Percentiles rank a stretch among this genome's conserved stretches.
phyloP scores from a whole-genome alignment of 805 yeast species.

The Starmerella cellae region DNA sequence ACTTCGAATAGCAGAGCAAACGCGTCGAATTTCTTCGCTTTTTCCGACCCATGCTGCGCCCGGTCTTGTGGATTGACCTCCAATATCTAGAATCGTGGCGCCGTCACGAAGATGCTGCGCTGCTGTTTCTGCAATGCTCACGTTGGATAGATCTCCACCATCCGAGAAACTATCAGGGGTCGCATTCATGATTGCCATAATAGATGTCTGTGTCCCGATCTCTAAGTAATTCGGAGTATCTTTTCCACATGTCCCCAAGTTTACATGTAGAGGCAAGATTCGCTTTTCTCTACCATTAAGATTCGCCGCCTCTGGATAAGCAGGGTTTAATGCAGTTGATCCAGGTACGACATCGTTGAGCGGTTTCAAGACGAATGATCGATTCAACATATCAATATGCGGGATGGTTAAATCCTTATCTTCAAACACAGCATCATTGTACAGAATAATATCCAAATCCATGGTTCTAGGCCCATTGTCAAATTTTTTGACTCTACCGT shows the following conservation, averaged over 20 bases:
- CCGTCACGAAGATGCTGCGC: constrained; percentile 37
- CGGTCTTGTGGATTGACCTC: constrained; percentile 92
- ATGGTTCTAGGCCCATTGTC: constrained; percentile 89
- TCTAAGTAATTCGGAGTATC: background rate
- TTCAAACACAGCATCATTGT: constrained; percentile 45
- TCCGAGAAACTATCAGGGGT: constrained; percentile 96
- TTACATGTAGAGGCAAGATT: constrained; percentile 4
- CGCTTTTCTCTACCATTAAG: constrained; percentile 3
- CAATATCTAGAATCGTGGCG: constrained; percentile 74
- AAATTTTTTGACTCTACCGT: constrained; percentile 59
- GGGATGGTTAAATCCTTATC: constrained; percentile 57
- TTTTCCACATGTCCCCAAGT: background rate
- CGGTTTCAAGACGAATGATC: constrained; percentile 84
- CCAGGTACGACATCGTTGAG: constrained; percentile 62
- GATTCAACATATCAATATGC: constrained; percentile 74
- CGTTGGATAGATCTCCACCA: constrained; percentile 42
- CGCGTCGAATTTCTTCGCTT: constrained; percentile 57
- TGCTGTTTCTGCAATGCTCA: constrained; percentile 25
- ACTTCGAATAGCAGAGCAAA: constrained; percentile 53
- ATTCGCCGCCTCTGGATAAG: background rate
- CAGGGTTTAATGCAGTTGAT: constrained; percentile 1
- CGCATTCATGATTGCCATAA: constrained; percentile 80
- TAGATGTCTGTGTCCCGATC: constrained; percentile 34
- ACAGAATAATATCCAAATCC: constrained; percentile 76
- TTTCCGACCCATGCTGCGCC: constrained; percentile 49